Evolutionary conservation across 2,329 filamentous ascomycete species (phyloP).

Genomic region (Penicillium sp.): DNA sequence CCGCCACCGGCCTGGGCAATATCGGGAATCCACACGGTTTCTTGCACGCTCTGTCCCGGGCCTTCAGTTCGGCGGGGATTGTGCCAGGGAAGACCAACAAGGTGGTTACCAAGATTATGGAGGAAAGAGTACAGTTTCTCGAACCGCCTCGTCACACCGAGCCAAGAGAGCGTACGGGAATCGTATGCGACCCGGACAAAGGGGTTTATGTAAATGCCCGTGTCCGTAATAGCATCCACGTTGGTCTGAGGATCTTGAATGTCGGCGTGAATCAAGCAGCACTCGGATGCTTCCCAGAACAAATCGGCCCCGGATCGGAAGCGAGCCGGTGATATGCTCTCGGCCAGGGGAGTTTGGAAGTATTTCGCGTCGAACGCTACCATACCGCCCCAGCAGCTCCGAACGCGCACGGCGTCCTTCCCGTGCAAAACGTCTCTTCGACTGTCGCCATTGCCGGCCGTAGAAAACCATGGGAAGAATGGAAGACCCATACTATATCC

Average conservation of each 20-base stretch:
- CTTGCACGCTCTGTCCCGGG: slow-evolving; percentile 51
- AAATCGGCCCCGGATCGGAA: slow-evolving; percentile 61
- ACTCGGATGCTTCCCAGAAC: slow-evolving; percentile 65
- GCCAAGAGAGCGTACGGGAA: slow-evolving; percentile 55
- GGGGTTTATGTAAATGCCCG: slow-evolving; percentile 71
- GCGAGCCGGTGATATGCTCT: slow-evolving; percentile 43
- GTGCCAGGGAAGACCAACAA: slow-evolving; percentile 57
- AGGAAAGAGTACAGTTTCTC: slow-evolving; percentile 63
- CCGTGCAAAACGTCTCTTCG: slow-evolving; percentile 63
- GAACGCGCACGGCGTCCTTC: slow-evolving; percentile 62
- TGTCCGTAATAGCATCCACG: slow-evolving; percentile 42
- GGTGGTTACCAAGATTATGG: slow-evolving; percentile 58
- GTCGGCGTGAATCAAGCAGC: slow-evolving; percentile 59
- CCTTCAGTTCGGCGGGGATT: slow-evolving; percentile 63
- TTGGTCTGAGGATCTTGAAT: slow-evolving; percentile 39
- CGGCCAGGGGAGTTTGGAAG: slow-evolving; percentile 39
- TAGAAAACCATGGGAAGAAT: slow-evolving; percentile 71
- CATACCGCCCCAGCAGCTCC: slow-evolving; percentile 77
- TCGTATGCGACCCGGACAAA: slow-evolving; percentile 72
- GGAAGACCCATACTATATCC: slow-evolving; percentile 68
- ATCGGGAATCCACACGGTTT: slow-evolving; percentile 44
- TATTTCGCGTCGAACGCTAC: slow-evolving; percentile 52
- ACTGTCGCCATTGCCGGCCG: slow-evolving; percentile 50
- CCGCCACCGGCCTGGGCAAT: slow-evolving; percentile 30
- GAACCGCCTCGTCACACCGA: slow-evolving; percentile 61